Evolutionary conservation across 2,329 filamentous ascomycete genomes (phyloP), one percentile per base, ranked within the genome.

Genomic region (Plectosphaerella cucumerina): DNA sequence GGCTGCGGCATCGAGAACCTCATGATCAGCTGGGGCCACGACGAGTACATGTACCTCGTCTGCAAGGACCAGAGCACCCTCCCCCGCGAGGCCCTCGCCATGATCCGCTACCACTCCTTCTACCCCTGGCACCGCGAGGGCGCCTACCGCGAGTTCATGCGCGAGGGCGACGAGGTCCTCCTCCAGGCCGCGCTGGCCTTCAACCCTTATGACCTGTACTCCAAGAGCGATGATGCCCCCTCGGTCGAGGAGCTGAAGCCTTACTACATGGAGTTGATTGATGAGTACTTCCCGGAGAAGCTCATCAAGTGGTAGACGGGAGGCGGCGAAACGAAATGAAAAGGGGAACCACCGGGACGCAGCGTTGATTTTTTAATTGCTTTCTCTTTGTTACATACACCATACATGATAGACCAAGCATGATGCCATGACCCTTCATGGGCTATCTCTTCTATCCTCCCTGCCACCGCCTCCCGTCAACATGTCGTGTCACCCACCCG

Each of bases 101-200:
- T 96, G 89, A 94, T 96, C 66, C 78, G 91, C 50, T 96, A 95
- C 71, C 91, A 96, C 72, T 90, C 85, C 6, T 96, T 96, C 72
- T 96, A 96, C 71, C 86, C 91, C 15, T 96, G 90, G 91, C 91
- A 96, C 71, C 82, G 78, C 54, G 85, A 87, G 67, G 86, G 86
- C 50, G 90, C 89, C 6, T 96, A 96, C 71, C 70, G 71, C 54
- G 83, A 90, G 70, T 80, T 96, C 68, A 96, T 96, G 90, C 80
- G 86, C 66, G 84, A 87, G 54, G 86, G 91, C 65, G 91, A 96
- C 61, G 72, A 86, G 67, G 78, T 80, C 61, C 91, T 95, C 85
- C 73, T 95, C 60, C 81, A 82, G 63, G 90, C 90, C 9, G 90
- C 95, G 47, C 80, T 82, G 68, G 89, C 88, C 0, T 96, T 96